Evolutionary conservation across 2,329 filamentous ascomycete genomes (phyloP).

Genomic region (Aureobasidium pullulans): DNA sequence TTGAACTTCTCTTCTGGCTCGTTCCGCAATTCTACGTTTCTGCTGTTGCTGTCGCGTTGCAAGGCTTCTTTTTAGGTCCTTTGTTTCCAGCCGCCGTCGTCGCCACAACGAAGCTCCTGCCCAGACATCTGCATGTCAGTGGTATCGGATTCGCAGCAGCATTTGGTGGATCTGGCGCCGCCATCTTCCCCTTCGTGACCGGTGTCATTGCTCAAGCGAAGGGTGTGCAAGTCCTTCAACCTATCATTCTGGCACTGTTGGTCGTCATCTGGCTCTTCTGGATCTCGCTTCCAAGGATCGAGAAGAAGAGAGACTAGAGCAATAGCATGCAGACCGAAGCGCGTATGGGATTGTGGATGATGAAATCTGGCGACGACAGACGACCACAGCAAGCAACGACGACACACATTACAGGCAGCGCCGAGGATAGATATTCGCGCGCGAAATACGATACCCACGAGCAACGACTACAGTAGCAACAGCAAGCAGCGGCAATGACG

Average conservation of each 20-base stretch:
- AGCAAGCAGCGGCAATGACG: too few relatives aligned
- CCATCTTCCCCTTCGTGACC: conserved; percentile 57
- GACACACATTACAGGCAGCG: too few relatives aligned
- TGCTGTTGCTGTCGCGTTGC: conserved; percentile 60
- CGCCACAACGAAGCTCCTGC: conserved; percentile 65
- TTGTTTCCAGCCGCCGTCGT: conserved; percentile 71
- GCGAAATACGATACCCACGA: too few relatives aligned
- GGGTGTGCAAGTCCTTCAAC: conserved; percentile 50
- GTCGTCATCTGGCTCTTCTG: conserved; percentile 46
- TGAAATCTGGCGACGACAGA: too few relatives aligned
- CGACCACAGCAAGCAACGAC: too few relatives aligned
- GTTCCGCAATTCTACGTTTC: conserved; percentile 70
- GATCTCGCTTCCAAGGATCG: conserved; percentile 41
- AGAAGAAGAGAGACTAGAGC: conserved; percentile 32
- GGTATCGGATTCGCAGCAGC: conserved; percentile 75
- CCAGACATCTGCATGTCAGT: conserved; percentile 65
- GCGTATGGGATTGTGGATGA: too few relatives aligned
- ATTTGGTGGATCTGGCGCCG: conserved; percentile 66
- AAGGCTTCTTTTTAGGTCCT: conserved; percentile 75
- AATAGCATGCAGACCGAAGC: too few relatives aligned
- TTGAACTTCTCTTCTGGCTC: conserved; percentile 73
- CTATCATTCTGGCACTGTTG: conserved; percentile 50
- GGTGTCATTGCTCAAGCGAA: conserved; percentile 59
- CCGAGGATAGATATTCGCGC: too few relatives aligned
- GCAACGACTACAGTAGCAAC: too few relatives aligned